Percentiles rank a stretch among this genome's conserved stretches.
Conservation (phyloP, 2,329 filamentous ascomycete species). For the Penicillium vulpinum region DNA sequence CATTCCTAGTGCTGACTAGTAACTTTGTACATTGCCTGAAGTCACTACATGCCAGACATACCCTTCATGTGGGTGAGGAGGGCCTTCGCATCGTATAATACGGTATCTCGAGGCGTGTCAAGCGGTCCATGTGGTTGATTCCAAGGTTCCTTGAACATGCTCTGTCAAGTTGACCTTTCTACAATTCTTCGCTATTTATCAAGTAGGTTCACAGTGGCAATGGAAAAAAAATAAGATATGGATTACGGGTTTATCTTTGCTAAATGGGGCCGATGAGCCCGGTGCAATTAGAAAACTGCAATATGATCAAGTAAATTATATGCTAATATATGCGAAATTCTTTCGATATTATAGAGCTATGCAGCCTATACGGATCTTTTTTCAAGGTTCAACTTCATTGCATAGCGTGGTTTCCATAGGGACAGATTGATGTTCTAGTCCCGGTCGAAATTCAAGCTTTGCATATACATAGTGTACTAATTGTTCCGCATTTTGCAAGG, state of each 20-base stretch:
- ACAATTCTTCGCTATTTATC: neutral
- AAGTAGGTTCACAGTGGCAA: too few species aligned
- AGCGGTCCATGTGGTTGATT: neutral
- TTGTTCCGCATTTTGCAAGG: neutral
- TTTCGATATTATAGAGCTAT: neutral
- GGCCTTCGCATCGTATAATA: neutral
- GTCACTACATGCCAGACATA: too few species aligned
- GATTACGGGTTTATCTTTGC: neutral
- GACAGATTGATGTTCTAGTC: neutral
- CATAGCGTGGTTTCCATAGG: neutral
- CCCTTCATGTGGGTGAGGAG: neutral
- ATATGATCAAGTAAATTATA: neutral
- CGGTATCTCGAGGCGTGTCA: neutral
- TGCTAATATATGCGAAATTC: neutral
- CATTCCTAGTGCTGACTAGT: too few species aligned
- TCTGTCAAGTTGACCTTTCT: neutral
- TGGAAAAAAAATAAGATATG: neutral
- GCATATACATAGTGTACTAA: neutral
- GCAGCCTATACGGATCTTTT: neutral
- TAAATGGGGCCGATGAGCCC: neutral
- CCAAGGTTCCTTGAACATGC: neutral
- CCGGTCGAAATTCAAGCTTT: neutral
- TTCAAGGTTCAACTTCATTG: too few species aligned
- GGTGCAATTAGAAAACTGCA: neutral
- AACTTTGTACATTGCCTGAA: too few species aligned